Evolutionary conservation across 106 monocot species (phyloP).

Genomic region (Allium fistulosum): DNA sequence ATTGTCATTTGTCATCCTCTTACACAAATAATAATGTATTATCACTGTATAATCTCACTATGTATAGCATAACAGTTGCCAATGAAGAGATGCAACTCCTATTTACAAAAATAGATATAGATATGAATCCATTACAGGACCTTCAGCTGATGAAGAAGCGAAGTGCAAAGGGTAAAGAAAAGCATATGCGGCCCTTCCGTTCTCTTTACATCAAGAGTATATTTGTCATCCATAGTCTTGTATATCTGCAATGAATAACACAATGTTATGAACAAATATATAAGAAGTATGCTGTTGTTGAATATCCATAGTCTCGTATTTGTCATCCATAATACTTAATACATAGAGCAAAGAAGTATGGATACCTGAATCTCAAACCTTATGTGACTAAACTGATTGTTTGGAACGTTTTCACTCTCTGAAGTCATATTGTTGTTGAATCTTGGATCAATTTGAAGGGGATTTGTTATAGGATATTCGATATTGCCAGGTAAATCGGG

Average conservation of each 20-base stretch:
- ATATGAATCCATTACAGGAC: not conserved
- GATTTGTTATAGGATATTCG: not conserved
- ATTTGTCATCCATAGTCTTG: not conserved
- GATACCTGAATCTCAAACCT: conserved; percentile 12
- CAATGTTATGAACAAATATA: not conserved
- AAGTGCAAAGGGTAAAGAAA: conserved; percentile 1
- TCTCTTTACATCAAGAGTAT: not conserved
- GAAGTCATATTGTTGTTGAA: conserved; percentile 5
- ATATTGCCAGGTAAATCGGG: not conserved
- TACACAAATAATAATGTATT: too few relatives aligned
- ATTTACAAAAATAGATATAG: too few relatives aligned
- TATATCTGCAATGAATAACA: not conserved
- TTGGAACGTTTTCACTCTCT: not conserved
- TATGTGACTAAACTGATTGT: not conserved
- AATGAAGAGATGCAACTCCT: not conserved
- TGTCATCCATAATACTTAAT: not conserved
- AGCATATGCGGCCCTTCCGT: not conserved
- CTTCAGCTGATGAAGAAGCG: conserved; percentile 1
- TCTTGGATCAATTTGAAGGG: not conserved
- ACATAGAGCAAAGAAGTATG: not conserved
- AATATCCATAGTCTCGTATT: not conserved
- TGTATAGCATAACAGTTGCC: too few relatives aligned
- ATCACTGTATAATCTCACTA: too few relatives aligned
- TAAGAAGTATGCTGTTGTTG: not conserved
- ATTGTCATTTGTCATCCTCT: too few relatives aligned